A percentile compares a stretch with the other conserved stretches of the same genome.
These are phyloP conservation scores for Sphaerulina musiva DNA, from an alignment of 2,329 filamentous ascomycete genomes.

Conservation along the genomic window DNA sequence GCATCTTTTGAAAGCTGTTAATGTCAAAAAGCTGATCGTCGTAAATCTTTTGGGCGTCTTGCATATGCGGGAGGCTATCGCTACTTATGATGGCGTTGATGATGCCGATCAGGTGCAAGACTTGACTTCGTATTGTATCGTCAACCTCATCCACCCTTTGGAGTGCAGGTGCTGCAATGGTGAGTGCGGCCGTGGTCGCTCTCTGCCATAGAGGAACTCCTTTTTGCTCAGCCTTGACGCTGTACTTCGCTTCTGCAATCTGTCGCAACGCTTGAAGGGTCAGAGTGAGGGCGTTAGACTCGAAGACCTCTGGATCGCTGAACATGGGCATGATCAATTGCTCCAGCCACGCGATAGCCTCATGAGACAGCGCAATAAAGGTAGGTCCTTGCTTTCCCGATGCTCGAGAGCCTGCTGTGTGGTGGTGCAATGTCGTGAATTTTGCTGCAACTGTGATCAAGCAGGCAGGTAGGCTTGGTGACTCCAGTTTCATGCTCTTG, in stretches of 20 bases:
- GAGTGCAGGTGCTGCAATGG: slow-evolving; percentile 61
- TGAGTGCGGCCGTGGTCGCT: slow-evolving; percentile 64
- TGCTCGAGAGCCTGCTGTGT: slow-evolving; percentile 23
- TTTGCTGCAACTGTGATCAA: slow-evolving; percentile 64
- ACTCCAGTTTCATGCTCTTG: slow-evolving; percentile 60
- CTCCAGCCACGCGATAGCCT: slow-evolving; percentile 65
- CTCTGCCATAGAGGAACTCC: slow-evolving; percentile 69
- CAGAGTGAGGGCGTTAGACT: slow-evolving; percentile 57
- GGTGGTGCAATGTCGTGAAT: slow-evolving; percentile 64
- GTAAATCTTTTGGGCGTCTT: slow-evolving; percentile 38
- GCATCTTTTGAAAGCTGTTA: slow-evolving; percentile 60
- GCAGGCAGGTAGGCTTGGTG: slow-evolving; percentile 58
- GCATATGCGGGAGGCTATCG: slow-evolving; percentile 30
- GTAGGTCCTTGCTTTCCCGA: slow-evolving; percentile 53
- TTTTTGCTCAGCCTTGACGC: slow-evolving; percentile 65
- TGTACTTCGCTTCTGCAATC: slow-evolving; percentile 74
- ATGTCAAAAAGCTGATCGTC: slow-evolving; percentile 80
- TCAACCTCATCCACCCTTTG: slow-evolving; percentile 38
- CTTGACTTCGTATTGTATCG: slow-evolving; percentile 27
- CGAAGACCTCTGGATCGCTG: slow-evolving; percentile 60
- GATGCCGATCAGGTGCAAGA: slow-evolving; percentile 38
- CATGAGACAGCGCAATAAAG: slow-evolving; percentile 83
- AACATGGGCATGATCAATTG: slow-evolving; percentile 55
- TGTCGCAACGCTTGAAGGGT: slow-evolving; percentile 61
- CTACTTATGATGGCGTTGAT: slow-evolving; percentile 36